Percentiles rank a stretch among this genome's conserved stretches.
These are phyloP conservation scores for Amanita subjunquillea DNA, from an alignment of 768 basidiomycete species.

Conservation along the genomic window DNA sequence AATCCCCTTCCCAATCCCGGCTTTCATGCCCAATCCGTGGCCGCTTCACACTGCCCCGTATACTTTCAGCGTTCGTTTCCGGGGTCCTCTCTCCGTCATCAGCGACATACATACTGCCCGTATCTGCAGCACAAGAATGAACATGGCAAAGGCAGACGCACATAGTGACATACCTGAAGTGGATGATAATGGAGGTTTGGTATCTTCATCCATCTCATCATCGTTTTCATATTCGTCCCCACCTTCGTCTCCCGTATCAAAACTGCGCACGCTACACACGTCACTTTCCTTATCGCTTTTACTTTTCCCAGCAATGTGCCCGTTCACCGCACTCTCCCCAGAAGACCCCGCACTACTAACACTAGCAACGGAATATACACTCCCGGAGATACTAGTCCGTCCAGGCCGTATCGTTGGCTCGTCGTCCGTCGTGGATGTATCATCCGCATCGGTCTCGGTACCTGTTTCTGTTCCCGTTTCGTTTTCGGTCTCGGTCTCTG, in stretches of 20 bases:
- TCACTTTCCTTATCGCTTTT: slow-evolving; percentile 5
- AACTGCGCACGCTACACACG: slow-evolving; percentile 7
- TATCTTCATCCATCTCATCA: slow-evolving; percentile 13
- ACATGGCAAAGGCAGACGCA: neutral
- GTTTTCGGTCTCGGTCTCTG: slow-evolving; percentile 23
- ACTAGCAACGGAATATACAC: slow-evolving; percentile 18
- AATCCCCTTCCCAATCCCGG: slow-evolving; percentile 8
- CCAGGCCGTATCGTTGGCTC: slow-evolving; percentile 67
- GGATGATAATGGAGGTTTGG: slow-evolving; percentile 7
- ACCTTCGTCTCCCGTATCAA: slow-evolving; percentile 8
- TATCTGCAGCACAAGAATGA: neutral
- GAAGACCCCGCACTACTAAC: slow-evolving; percentile 7
- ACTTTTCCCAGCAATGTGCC: slow-evolving; percentile 12
- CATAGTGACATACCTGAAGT: slow-evolving; percentile 5
- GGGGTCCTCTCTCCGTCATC: slow-evolving; percentile 15
- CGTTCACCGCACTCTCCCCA: slow-evolving; percentile 4
- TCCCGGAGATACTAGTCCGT: slow-evolving; percentile 15
- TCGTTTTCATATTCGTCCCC: slow-evolving; percentile 14
- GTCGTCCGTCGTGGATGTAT: slow-evolving; percentile 56
- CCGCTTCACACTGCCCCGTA: neutral
- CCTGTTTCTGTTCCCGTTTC: slow-evolving; percentile 23
- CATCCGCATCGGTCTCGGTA: slow-evolving; percentile 38
- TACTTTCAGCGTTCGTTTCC: slow-evolving; percentile 9
- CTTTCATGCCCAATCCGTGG: neutral
- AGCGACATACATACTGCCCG: neutral